Percentiles rank a stretch among this genome's conserved stretches.
These are phyloP conservation scores for Suillus subalutaceus DNA, from an alignment of 768 basidiomycete species.

Conservation along the genomic window DNA sequence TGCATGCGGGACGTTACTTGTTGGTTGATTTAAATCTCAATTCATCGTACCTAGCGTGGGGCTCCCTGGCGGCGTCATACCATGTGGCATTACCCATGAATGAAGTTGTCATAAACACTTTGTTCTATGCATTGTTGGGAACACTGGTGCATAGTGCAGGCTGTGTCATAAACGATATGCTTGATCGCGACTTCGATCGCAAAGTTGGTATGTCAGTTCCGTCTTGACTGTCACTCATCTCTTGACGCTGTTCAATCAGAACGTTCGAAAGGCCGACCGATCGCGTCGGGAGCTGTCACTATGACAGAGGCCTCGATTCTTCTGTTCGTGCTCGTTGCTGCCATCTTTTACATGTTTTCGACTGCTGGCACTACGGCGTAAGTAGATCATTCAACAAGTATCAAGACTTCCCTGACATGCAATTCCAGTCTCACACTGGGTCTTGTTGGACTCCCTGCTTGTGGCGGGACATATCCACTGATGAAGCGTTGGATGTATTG, in stretches of 20 bases:
- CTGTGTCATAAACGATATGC: slow-evolving; percentile 59
- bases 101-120: neutral
- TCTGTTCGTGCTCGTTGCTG: slow-evolving; percentile 33
- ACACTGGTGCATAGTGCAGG: slow-evolving; percentile 46
- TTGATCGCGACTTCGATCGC: slow-evolving; percentile 54
- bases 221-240: neutral
- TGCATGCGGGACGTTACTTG: neutral
- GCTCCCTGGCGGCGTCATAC: neutral
- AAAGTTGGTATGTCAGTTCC: slow-evolving; percentile 47
- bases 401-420: neutral
- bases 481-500: slow-evolving; percentile 34
- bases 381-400: neutral
- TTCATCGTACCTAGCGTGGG: neutral
- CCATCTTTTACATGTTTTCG: slow-evolving; percentile 14
- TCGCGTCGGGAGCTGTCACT: slow-evolving; percentile 52
- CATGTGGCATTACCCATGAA: slow-evolving; percentile 1
- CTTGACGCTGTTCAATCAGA: slow-evolving; percentile 32
- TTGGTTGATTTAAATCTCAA: neutral
- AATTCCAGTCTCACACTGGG: slow-evolving; percentile 19
- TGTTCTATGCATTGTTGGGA: slow-evolving; percentile 8
- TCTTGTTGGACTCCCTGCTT: slow-evolving; percentile 22
- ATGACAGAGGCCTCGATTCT: slow-evolving; percentile 44
- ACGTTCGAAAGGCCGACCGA: slow-evolving; percentile 50
- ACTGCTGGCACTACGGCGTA: slow-evolving; percentile 12
- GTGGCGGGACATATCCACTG: slow-evolving; percentile 28